phyloP scores from a whole-genome alignment of 345 rosid species.

The Syzygium grande region DNA sequence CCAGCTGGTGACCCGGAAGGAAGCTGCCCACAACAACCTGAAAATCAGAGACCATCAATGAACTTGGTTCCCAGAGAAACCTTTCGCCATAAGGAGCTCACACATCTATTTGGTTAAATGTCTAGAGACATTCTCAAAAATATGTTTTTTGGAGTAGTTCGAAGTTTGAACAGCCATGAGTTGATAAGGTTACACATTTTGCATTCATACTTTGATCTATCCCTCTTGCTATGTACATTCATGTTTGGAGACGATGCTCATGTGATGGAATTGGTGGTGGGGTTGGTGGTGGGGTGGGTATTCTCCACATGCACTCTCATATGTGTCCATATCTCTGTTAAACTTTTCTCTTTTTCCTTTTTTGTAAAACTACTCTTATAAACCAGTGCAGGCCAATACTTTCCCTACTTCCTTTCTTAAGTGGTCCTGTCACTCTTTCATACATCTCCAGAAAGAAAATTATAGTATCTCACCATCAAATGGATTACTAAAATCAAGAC shows the following conservation, averaged over 20 bases:
- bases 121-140: background rate
- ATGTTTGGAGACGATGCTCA: background rate
- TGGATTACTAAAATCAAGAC: background rate
- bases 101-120: background rate
- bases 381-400: background rate
- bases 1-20: slow-evolving; percentile 62
- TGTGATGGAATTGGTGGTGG: background rate
- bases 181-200: background rate
- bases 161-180: background rate
- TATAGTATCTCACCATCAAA: background rate
- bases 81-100: background rate
- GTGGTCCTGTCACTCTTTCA: background rate
- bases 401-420: background rate
- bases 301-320: background rate
- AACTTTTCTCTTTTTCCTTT: background rate
- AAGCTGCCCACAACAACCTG: slow-evolving; percentile 86
- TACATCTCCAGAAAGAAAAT: background rate
- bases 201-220: background rate
- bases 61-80: background rate
- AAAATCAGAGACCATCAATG: background rate
- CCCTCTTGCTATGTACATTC: background rate
- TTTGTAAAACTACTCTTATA: background rate
- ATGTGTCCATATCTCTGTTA: background rate
- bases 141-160: background rate
- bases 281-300: background rate